A percentile compares a stretch with the other conserved stretches of the same genome.
These are phyloP conservation scores for Aristolochia fimbriata DNA, from an alignment of 164 flowering plant genomes.

Conservation along the genomic window DNA sequence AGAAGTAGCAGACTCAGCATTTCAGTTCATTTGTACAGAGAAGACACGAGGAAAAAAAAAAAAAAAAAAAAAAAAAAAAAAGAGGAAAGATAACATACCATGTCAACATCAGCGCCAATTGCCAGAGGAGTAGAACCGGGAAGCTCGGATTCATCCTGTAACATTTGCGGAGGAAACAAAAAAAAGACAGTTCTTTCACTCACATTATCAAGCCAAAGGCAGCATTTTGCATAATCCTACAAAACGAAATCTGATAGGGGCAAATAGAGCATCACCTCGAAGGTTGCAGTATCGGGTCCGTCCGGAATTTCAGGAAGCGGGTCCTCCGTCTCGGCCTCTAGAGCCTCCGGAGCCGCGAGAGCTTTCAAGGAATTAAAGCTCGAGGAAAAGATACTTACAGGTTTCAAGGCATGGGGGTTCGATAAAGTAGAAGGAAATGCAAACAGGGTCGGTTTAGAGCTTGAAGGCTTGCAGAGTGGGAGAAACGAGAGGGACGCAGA, in stretches of 20 bases:
- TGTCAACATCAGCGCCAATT: conserved; percentile 43
- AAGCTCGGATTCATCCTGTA: conserved; percentile 24
- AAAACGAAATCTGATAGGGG: not conserved
- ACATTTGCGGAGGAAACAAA: conserved; percentile 15
- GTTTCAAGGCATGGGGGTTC: conserved; percentile 14
- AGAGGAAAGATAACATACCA: conserved; percentile 20
- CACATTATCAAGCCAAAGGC: not conserved
- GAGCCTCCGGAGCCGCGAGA: conserved; percentile 60
- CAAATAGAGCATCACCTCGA: not conserved
- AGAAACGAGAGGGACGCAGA: conserved; percentile 36
- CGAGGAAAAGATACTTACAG: conserved; percentile 1
- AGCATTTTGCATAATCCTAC: not conserved
- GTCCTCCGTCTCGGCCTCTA: conserved; percentile 24
- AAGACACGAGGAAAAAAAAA: not conserved
- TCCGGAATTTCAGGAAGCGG: conserved; percentile 17
- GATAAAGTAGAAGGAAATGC: conserved; percentile 16
- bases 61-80: not conserved
- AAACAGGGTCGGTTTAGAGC: conserved; percentile 21
- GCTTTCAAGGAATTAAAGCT: conserved; percentile 17
- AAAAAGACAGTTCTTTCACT: not conserved
- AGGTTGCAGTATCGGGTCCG: not conserved
- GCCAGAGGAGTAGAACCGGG: conserved; percentile 31
- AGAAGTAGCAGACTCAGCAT: not conserved
- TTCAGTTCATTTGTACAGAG: not conserved
- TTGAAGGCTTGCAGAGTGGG: conserved; percentile 6